phyloP scores from a whole-genome alignment of 2,329 filamentous ascomycete species.

The Sphaerulina vaccinii region DNA sequence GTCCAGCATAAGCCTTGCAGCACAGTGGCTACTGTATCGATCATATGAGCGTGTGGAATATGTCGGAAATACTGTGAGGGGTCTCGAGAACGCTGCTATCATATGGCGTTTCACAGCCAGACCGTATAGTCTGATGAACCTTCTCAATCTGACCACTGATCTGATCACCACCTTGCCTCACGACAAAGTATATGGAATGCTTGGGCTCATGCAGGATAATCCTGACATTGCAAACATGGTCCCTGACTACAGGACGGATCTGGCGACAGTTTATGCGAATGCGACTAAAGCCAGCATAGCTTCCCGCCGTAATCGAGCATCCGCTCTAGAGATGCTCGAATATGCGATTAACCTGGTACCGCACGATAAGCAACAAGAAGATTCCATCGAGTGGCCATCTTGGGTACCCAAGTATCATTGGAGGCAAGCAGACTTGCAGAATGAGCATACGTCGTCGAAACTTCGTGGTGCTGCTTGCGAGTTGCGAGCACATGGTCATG shows the following conservation, averaged over 20 bases:
- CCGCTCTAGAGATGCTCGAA: slow-evolving; percentile 1
- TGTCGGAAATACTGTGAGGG: neutral
- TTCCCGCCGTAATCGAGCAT: neutral
- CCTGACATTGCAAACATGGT: neutral
- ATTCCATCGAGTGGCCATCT: neutral
- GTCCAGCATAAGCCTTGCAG: slow-evolving; percentile 9
- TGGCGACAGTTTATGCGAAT: slow-evolving; percentile 5
- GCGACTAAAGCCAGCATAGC: slow-evolving; percentile 3
- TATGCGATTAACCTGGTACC: neutral
- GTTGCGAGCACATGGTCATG: too few relatives aligned
- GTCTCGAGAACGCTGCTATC: slow-evolving; percentile 1
- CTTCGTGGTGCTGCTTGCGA: neutral
- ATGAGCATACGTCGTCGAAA: too few relatives aligned
- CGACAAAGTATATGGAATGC: slow-evolving; percentile 19
- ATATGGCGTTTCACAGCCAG: slow-evolving; percentile 3
- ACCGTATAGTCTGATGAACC: neutral
- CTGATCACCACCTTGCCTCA: neutral
- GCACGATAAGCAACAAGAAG: neutral
- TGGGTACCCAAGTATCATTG: slow-evolving; percentile 15
- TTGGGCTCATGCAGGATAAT: slow-evolving; percentile 7
- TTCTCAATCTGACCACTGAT: neutral
- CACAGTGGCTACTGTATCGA: slow-evolving; percentile 8
- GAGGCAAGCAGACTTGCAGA: neutral
- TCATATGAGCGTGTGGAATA: neutral
- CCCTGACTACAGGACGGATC: slow-evolving; percentile 2